Base-by-base conservation (phyloP, 2,329 filamentous ascomycete species). In the Aureobasidium sp. region DNA sequence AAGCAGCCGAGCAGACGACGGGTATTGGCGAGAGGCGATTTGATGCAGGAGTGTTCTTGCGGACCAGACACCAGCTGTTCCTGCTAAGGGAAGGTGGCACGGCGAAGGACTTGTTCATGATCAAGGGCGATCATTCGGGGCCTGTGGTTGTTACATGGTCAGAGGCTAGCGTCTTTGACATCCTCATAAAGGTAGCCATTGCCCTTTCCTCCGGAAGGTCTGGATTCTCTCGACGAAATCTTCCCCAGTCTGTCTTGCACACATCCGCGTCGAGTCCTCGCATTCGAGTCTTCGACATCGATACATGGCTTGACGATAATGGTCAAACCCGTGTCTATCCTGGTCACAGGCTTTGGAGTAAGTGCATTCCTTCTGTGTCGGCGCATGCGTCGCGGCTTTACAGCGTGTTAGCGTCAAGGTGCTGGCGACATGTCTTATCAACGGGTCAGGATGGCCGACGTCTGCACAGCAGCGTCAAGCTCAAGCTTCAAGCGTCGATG, bases 281-380 rank as follows among this genome's bases (percentile, higher is more conserved):
- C 29, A n/a, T 39, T 12, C 20, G 17, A 25, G 15, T 39, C 44
- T 41, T 15, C n/a, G 11, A 34, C 39, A 9, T 31, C 34, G 31
- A 48, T 34, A 34, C 14, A 48, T 36, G 34, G 37, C 41, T 4
- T 48, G 41, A 57, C 6, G 34, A 36, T n/a, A 57, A 57, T 36
- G 59, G 29, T 29, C 37, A 86, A 57, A 61, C 31, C 51, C 15
- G 67, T 76, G 60, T 75, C 71, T 62, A 74, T 79, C 49, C 68
- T 79, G 11, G 71, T 80, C 17, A 79, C 76, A 9, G 77, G 77
- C 20, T 79, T 79, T 67, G 77, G 75, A 51, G 76, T 76, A 70
- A 64, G 73, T 68, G 29, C 52, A n/a, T 14, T 45, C 20, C 41
- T 45, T 22, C 47, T 55, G 22, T n/a, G 39, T 52, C 41, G 45